phyloP scores from a whole-genome alignment of 495 filamentous ascomycete genomes.

The Cenococcum geophilum region DNA sequence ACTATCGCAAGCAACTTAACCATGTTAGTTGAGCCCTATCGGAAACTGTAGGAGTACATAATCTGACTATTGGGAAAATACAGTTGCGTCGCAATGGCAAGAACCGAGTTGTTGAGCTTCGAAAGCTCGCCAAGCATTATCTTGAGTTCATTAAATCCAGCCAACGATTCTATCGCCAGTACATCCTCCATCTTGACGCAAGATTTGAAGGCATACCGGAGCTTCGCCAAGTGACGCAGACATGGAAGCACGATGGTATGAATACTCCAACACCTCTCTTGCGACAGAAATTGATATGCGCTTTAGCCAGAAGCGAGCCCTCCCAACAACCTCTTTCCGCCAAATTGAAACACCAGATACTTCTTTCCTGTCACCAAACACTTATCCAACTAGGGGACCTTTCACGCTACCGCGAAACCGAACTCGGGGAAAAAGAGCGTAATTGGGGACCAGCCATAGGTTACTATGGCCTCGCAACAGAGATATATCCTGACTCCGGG shows the following conservation, averaged over 20 bases:
- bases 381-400: constrained; percentile 86
- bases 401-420: constrained; percentile 79
- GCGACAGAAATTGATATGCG: background rate
- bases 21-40: constrained; percentile 39
- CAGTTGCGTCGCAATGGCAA: constrained; percentile 45
- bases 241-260: constrained; percentile 24
- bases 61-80: background rate
- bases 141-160: constrained; percentile 76
- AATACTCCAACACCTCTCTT: background rate
- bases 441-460: constrained; percentile 75
- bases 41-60: background rate
- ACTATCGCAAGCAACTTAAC: constrained; percentile 60
- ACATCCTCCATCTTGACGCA: constrained; percentile 69
- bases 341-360: constrained; percentile 50
- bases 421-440: constrained; percentile 55
- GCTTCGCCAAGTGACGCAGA: constrained; percentile 42
- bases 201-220: constrained; percentile 66
- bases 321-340: constrained; percentile 39
- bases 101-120: constrained; percentile 64
- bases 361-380: constrained; percentile 72
- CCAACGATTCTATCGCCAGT: constrained; percentile 79
- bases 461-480: constrained; percentile 77
- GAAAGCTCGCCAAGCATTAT: constrained; percentile 76
- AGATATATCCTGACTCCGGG: constrained; percentile 72
- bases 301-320: constrained; percentile 8